A percentile compares a stretch with the other conserved stretches of the same genome.
Evolutionary conservation across 164 flowering plant species (phyloP).

Genomic region (Vitis rotundifolia): DNA sequence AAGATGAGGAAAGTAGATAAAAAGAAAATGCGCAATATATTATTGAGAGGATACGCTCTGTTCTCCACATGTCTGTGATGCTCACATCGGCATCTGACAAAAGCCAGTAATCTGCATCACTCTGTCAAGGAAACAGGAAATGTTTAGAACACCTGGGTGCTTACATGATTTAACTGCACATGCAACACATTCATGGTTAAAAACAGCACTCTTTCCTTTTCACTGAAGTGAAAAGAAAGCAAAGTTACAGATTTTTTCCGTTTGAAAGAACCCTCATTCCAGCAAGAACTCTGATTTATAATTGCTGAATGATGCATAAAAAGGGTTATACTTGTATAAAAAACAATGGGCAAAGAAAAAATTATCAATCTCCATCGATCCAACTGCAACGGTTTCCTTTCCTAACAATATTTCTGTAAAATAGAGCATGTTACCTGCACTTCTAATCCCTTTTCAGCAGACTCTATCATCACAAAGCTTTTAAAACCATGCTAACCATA

Average conservation of each 20-base stretch:
- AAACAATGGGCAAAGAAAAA: no score
- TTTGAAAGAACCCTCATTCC: no score
- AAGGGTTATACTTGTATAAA: no score
- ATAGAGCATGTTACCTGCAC: no score
- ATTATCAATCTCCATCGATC: no score
- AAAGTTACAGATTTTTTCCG: no score
- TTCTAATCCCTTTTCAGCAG: not conserved
- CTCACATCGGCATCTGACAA: constrained; percentile 76
- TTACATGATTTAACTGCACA: not conserved
- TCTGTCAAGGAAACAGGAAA: constrained; percentile 42
- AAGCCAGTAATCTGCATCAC: constrained; percentile 90
- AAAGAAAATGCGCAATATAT: not conserved
- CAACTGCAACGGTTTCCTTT: no score
- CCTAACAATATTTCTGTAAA: no score
- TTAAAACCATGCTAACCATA: not conserved
- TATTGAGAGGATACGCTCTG: constrained; percentile 70
- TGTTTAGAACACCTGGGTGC: not conserved
- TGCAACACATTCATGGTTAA: not conserved
- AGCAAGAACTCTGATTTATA: no score
- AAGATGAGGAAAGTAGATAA: not conserved
- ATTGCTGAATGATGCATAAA: no score
- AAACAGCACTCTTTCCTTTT: no score
- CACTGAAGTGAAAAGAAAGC: no score
- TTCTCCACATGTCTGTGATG: constrained; percentile 87
- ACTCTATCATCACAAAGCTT: not conserved